Percentiles rank a stretch among this genome's conserved stretches.
Conservation (phyloP, 1,284 basidiomycete species). For the Fomitiporia mediterranea region DNA sequence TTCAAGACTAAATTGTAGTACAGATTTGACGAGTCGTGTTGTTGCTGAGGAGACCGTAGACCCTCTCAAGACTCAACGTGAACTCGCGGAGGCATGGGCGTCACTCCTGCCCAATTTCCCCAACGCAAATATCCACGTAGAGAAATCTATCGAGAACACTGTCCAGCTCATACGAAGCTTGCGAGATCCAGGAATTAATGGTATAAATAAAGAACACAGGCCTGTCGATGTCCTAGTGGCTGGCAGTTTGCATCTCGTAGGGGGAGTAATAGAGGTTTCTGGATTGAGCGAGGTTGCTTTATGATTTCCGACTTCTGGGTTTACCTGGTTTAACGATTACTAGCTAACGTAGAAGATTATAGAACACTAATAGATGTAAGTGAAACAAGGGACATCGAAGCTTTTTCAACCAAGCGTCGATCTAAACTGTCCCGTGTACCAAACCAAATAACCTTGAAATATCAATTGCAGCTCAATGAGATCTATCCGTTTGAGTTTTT, state of each 20-base stretch:
- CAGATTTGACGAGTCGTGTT: conserved; percentile 72
- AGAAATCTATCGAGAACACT: conserved; percentile 89
- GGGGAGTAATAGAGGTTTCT: conserved; percentile 90
- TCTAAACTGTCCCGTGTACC: too few relatives aligned
- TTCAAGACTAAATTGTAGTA: neutral
- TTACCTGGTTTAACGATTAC: too few relatives aligned
- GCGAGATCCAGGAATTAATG: neutral
- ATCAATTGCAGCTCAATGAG: too few relatives aligned
- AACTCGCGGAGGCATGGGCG: conserved; percentile 74
- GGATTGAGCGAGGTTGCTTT: conserved; percentile 65
- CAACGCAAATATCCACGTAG: conserved; percentile 61
- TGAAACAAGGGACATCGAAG: too few relatives aligned
- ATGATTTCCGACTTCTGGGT: too few relatives aligned
- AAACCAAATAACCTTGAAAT: too few relatives aligned
- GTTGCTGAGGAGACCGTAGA: conserved; percentile 61
- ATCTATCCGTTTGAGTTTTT: too few relatives aligned
- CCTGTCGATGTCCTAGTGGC: conserved; percentile 74
- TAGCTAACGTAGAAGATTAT: too few relatives aligned
- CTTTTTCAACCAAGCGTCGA: too few relatives aligned
- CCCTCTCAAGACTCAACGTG: conserved; percentile 70
- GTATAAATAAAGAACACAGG: conserved; percentile 26
- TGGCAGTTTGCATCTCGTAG: conserved; percentile 93
- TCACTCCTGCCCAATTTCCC: conserved; percentile 59
- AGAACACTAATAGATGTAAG: too few relatives aligned
- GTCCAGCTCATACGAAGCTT: conserved; percentile 55